Evolutionary conservation across 352 stramenopile genomes (phyloP).

Genomic region (Pythium phragmitis): DNA sequence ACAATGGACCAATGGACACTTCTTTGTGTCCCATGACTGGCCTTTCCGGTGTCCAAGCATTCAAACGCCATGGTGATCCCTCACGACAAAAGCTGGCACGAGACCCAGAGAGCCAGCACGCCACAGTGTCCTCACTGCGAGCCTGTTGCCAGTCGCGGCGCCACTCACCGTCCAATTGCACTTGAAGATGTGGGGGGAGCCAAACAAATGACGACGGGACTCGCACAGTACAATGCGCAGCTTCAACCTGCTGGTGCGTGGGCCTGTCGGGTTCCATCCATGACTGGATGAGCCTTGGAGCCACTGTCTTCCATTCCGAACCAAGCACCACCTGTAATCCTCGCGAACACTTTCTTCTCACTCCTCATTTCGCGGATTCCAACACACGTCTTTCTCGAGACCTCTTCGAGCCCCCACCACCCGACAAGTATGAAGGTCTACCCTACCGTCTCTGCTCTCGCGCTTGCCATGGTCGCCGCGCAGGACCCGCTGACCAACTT

Average conservation of each 20-base stretch:
- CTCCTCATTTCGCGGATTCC: conserved; percentile 14
- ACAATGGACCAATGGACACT: not conserved
- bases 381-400: not conserved
- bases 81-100: not conserved
- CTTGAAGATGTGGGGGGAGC: conserved; percentile 7
- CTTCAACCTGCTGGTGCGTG: conserved; percentile 15
- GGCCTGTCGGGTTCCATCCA: not conserved
- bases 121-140: too few species aligned
- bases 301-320: not conserved
- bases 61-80: not conserved
- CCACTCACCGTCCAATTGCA: conserved; percentile 1
- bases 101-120: too few species aligned
- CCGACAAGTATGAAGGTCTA: conserved; percentile 28
- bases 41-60: not conserved
- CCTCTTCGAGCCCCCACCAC: not conserved
- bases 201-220: not conserved
- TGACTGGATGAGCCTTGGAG: not conserved
- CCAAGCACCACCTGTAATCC: not conserved
- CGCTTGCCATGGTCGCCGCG: conserved; percentile 7
- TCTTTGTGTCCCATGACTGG: not conserved
- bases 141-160: not conserved
- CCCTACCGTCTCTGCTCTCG: conserved; percentile 25
- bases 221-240: not conserved
- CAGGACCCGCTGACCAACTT: conserved; percentile 23
- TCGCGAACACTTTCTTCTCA: not conserved